Evolutionary conservation across 2,329 filamentous ascomycete genomes (phyloP).

Genomic region (Calycina herbarum): DNA sequence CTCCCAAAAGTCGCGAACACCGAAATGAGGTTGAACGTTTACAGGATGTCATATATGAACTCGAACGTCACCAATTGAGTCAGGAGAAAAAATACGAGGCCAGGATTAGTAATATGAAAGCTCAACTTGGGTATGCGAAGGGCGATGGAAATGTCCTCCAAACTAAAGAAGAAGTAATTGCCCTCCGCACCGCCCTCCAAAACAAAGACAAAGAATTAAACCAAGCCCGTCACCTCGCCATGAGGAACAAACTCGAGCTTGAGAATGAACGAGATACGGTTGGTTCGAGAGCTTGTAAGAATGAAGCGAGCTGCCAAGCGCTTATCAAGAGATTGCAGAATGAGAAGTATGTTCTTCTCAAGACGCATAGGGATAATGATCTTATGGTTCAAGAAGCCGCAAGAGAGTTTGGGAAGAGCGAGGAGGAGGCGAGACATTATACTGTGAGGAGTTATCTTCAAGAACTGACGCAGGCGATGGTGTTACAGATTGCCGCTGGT

Average conservation of each 20-base stretch:
- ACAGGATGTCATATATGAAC: background rate
- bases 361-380: slow-evolving; percentile 12
- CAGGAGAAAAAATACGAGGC: background rate
- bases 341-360: slow-evolving; percentile 6
- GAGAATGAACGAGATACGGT: slow-evolving; percentile 3
- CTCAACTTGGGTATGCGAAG: slow-evolving; percentile 8
- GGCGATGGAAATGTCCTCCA: slow-evolving; percentile 2
- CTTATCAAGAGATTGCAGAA: slow-evolving; percentile 8
- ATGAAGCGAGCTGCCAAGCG: slow-evolving; percentile 4
- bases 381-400: slow-evolving; percentile 16
- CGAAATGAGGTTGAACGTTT: background rate
- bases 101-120: slow-evolving; percentile 3
- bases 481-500: slow-evolving; percentile 9
- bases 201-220: slow-evolving; percentile 3
- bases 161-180: slow-evolving; percentile 6
- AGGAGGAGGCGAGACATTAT: slow-evolving; percentile 13
- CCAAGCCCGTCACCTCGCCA: background rate
- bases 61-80: background rate
- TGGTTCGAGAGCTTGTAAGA: background rate
- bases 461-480: slow-evolving; percentile 16
- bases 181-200: background rate
- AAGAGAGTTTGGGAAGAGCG: slow-evolving; percentile 12
- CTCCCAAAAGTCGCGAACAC: background rate
- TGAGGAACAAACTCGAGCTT: slow-evolving; percentile 7
- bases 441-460: slow-evolving; percentile 14